Percentiles rank a stretch among this genome's conserved stretches.
phyloP scores from a whole-genome alignment of 352 stramenopile species.

The Phytophthora idaei region DNA sequence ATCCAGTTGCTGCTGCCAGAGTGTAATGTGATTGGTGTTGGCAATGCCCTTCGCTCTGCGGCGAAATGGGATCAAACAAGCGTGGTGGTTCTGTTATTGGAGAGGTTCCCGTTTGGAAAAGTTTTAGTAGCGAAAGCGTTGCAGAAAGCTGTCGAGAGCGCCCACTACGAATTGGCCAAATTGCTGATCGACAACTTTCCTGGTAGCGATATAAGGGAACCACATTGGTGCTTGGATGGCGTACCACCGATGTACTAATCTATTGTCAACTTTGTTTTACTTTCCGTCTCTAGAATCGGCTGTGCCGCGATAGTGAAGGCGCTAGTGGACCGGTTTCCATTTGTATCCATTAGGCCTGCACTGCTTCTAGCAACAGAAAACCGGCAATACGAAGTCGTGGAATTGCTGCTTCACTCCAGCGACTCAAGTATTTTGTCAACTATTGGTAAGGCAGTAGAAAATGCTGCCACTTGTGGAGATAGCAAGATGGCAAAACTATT shows the following conservation, averaged over 20 bases:
- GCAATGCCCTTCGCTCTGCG: neutral
- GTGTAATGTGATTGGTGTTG: neutral
- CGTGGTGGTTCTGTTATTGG: neutral
- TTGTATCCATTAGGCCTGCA: neutral
- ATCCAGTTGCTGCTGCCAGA: neutral
- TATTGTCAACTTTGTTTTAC: neutral
- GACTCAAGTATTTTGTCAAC: neutral
- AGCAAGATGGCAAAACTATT: neutral
- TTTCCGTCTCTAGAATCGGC: neutral
- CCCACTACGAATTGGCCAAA: neutral
- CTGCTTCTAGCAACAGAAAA: neutral
- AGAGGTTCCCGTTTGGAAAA: neutral
- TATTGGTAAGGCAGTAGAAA: neutral
- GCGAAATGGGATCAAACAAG: neutral
- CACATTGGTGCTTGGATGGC: neutral
- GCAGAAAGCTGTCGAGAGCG: neutral
- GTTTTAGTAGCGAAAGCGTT: neutral
- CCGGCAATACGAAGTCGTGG: neutral
- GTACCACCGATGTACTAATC: neutral
- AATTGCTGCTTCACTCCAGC: neutral
- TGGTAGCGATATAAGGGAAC: neutral
- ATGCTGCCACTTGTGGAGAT: neutral
- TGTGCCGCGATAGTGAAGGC: neutral
- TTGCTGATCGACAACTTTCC: neutral
- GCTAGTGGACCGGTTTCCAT: neutral